Evolutionary conservation across 768 basidiomycete species (phyloP), one percentile per base, ranked within the genome.

Genomic region (Trametes villosa): DNA sequence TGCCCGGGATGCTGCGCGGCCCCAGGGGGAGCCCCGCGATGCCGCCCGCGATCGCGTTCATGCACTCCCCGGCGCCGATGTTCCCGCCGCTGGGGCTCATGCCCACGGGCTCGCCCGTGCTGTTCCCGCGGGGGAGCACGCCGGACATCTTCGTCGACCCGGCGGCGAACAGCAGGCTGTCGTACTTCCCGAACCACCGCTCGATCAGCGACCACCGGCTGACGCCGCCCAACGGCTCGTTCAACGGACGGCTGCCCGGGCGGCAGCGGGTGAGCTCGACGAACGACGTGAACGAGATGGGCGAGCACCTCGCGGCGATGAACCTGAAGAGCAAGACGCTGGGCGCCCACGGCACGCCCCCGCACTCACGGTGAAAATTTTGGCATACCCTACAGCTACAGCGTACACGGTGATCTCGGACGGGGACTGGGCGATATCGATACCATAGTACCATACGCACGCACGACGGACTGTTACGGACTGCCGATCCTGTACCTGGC

Each of bases 1-100:
- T 64, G 34, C 55, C 63, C 22, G 65, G 61, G 4, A 54, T 65
- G 53, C 30, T 59, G 38, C 65, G 68, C 48, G 64, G 54, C 31
- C 45, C 65, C 12, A 65, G 46, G 47, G 44, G 67, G 26, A 62
- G 62, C 57, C 67, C 66, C 13, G 48, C 46, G 5, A 62, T 50
- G 33, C 44, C 62, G 26, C 55, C 64, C 15, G 40, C 49, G 18
- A 61, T 66, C 34, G 52, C 69, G 50, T 57, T 65, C 47, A 53
- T 61, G 61, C 64, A 63, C 31, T 54, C 63, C 3, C 57, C 61
- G n/a, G n/a, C n/a, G 13, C 36, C 59, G 30, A 15, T 64, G n/a
- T 59, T 56, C 34, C 26, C 54, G 22, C 58, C 52, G 31, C 60
- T 66, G 58, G 63, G 62, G 24, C 60, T 62, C 52, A 57, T 66